phyloP scores from a whole-genome alignment of 306 rosid species.

The Inga oerstediana region DNA sequence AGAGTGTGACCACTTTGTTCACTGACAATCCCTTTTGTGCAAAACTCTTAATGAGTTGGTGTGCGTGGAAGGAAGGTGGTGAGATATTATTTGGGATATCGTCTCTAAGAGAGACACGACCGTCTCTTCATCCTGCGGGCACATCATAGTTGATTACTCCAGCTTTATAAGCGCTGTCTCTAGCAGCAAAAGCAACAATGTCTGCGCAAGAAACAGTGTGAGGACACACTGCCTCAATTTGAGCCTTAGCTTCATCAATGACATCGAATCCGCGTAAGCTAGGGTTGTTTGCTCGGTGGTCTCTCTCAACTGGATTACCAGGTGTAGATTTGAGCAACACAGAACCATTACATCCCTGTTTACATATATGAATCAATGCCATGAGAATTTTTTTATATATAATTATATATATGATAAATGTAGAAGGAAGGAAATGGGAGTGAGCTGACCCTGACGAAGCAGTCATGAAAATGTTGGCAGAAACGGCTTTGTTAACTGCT shows the following conservation, averaged over 20 bases:
- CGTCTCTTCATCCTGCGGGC: background rate
- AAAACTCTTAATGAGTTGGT: background rate
- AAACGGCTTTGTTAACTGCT: background rate
- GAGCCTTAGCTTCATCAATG: background rate
- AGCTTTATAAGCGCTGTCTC: background rate
- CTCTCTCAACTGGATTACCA: background rate
- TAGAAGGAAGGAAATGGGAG: background rate
- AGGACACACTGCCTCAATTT: background rate
- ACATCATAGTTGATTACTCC: background rate
- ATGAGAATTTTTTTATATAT: background rate
- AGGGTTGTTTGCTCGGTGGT: slow-evolving; percentile 28
- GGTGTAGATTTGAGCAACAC: background rate
- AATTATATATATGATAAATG: too few species aligned
- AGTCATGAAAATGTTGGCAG: slow-evolving; percentile 44
- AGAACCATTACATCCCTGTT: slow-evolving; percentile 35
- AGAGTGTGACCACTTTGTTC: slow-evolving; percentile 35
- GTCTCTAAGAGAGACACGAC: background rate
- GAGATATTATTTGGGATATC: background rate
- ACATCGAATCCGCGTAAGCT: slow-evolving; percentile 30
- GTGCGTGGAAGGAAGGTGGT: background rate
- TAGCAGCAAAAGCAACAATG: background rate
- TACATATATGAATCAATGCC: background rate
- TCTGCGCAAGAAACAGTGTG: background rate
- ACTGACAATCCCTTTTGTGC: background rate
- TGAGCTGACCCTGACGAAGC: slow-evolving; percentile 43